Evolutionary conservation across 768 basidiomycete genomes (phyloP).

Genomic region (Boletus tomentosulus): DNA sequence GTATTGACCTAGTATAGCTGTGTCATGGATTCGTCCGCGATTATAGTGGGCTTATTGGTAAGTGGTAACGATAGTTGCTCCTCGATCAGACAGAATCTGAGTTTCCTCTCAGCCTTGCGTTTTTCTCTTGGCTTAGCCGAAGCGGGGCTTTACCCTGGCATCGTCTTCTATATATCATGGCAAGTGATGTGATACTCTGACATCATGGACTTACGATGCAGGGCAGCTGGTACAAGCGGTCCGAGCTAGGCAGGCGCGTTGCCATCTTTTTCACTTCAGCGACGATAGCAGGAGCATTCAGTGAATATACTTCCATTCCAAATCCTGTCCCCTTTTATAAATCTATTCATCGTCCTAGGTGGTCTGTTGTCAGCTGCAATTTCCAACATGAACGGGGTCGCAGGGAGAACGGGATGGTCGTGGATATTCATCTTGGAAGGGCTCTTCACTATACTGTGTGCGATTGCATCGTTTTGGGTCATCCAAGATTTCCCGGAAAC

Average conservation of each 20-base stretch:
- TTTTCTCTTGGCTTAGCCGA: conserved; percentile 56
- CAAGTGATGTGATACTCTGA: conserved; percentile 15
- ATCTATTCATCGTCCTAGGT: conserved; percentile 33
- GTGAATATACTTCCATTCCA: conserved; percentile 33
- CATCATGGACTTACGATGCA: neutral
- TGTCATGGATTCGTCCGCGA: conserved; percentile 59
- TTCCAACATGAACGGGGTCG: conserved; percentile 66
- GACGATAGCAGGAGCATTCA: conserved; percentile 74
- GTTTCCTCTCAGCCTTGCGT: conserved; percentile 42
- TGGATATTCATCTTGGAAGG: conserved; percentile 80
- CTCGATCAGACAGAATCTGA: neutral
- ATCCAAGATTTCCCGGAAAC: conserved; percentile 77
- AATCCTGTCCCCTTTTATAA: neutral
- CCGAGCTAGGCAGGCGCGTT: conserved; percentile 67
- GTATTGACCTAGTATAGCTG: conserved; percentile 35
- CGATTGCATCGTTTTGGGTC: conserved; percentile 62
- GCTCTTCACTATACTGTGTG: conserved; percentile 57
- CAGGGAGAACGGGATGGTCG: conserved; percentile 59
- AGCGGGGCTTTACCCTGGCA: conserved; percentile 48
- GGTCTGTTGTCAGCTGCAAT: conserved; percentile 65
- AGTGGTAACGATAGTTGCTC: conserved; percentile 12
- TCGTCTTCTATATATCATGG: conserved; percentile 64
- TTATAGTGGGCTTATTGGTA: conserved; percentile 61
- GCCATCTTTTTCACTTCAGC: conserved; percentile 80
- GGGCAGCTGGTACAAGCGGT: conserved; percentile 72